phyloP scores from a whole-genome alignment of 2,329 filamentous ascomycete genomes.

The Talaromyces atroroseus region DNA sequence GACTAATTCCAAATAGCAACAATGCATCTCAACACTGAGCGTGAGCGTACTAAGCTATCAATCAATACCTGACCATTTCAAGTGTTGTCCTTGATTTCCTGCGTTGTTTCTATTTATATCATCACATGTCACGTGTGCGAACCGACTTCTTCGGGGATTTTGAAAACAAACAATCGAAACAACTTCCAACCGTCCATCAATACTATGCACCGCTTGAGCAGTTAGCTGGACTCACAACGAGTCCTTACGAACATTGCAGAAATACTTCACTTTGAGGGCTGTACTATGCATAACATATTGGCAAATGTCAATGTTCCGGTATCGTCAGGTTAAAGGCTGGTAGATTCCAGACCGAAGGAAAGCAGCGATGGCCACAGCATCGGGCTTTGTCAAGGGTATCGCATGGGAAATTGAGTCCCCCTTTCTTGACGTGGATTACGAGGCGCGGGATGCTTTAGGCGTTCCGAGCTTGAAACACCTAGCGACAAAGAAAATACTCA shows the following conservation, averaged over 20 bases:
- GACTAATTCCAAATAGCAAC: neutral
- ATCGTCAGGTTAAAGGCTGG: neutral
- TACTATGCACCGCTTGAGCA: too few relatives aligned
- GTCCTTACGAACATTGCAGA: neutral
- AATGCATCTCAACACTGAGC: neutral
- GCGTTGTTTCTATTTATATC: neutral
- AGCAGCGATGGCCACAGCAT: constrained; percentile 7
- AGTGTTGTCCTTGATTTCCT: neutral
- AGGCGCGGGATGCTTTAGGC: constrained; percentile 21
- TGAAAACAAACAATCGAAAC: neutral
- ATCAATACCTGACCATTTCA: neutral
- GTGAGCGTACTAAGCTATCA: neutral
- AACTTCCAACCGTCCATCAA: too few relatives aligned
- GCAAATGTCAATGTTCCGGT: neutral
- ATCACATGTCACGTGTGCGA: neutral
- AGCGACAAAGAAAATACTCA: constrained; percentile 28
- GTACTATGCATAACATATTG: neutral
- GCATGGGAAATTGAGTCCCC: constrained; percentile 37
- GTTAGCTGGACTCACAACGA: neutral
- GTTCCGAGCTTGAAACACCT: constrained; percentile 30
- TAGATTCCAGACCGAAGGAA: neutral
- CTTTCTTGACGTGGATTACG: constrained; percentile 26
- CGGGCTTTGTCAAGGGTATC: constrained; percentile 20
- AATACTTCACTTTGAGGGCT: neutral
- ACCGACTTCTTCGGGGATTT: neutral